Conservation (phyloP, 2,329 filamentous ascomycete genomes). For the Cladosporium sp. region DNA sequence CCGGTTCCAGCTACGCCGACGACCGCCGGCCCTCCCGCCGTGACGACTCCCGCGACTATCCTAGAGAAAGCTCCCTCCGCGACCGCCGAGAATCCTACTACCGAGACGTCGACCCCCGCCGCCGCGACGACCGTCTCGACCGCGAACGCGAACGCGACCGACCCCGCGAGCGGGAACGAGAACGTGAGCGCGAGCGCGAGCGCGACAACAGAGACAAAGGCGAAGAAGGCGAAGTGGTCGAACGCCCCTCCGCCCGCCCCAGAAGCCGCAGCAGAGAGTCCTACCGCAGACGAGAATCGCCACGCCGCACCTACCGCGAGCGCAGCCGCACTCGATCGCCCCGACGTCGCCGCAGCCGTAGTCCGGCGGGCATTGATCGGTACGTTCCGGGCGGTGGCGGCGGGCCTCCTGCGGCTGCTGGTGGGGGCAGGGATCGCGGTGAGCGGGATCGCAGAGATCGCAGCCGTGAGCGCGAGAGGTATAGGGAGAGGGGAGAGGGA, state of each 20-base stretch:
- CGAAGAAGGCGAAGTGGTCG: constrained; percentile 17
- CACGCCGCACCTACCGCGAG: constrained; percentile 8
- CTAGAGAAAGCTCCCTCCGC: constrained; percentile 7
- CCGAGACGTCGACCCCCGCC: constrained; percentile 29
- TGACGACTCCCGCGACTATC: constrained; percentile 1
- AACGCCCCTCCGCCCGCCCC: constrained; percentile 9
- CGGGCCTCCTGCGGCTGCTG: constrained; percentile 12
- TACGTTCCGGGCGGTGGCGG: constrained; percentile 37
- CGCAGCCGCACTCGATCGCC: constrained; percentile 10
- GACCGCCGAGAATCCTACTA: constrained; percentile 21
- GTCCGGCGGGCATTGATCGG: constrained; percentile 33
- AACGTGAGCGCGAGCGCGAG: constrained; percentile 22
- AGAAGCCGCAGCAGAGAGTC: constrained; percentile 15
- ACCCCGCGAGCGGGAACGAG: constrained; percentile 17
- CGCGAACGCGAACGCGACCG: constrained; percentile 16
- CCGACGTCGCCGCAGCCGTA: constrained; percentile 13
- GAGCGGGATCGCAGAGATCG: not conserved
- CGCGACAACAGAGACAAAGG: constrained; percentile 17
- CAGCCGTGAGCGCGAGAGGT: constrained; percentile 28
- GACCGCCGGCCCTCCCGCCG: constrained; percentile 22
- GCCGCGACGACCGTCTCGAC: constrained; percentile 21
- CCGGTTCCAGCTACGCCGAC: constrained; percentile 18
- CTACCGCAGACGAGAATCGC: constrained; percentile 7
- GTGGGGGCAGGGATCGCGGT: not conserved
- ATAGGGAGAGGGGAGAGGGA: constrained; percentile 26